These are phyloP conservation scores for Quercus lobata DNA, from an alignment of 331 rosid genomes.

Conservation along the genomic window DNA sequence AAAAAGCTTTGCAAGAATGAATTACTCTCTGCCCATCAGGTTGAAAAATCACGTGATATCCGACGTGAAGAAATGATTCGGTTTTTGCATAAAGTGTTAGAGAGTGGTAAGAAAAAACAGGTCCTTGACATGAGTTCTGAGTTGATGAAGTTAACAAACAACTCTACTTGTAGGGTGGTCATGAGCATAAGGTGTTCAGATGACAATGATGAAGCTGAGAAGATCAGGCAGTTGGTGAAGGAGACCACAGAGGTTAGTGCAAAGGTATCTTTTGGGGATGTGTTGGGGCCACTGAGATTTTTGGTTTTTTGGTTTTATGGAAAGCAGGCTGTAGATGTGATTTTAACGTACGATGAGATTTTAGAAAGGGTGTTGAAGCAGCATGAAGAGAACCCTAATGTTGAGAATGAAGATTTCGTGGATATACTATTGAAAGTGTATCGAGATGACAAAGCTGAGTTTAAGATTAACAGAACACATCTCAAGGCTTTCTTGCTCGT, in stretches of 20 bases:
- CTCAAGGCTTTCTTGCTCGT: slow-evolving; percentile 38
- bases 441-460: slow-evolving; percentile 28
- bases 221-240: slow-evolving; percentile 21
- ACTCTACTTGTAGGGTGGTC: slow-evolving; percentile 46
- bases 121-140: slow-evolving; percentile 28
- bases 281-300: slow-evolving; percentile 36
- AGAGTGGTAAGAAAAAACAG: background rate
- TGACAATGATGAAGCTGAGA: slow-evolving; percentile 29
- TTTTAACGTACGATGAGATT: slow-evolving; percentile 23
- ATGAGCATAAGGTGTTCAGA: slow-evolving; percentile 43
- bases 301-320: slow-evolving; percentile 30
- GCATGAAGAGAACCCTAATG: slow-evolving; percentile 22
- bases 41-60: slow-evolving; percentile 31
- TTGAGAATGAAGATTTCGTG: slow-evolving; percentile 22
- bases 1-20: slow-evolving; percentile 54
- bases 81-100: background rate
- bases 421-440: slow-evolving; percentile 27
- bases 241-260: slow-evolving; percentile 22
- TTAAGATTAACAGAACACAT: slow-evolving; percentile 30
- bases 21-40: slow-evolving; percentile 42
- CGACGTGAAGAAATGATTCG: slow-evolving; percentile 25
- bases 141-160: slow-evolving; percentile 45
- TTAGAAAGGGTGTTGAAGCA: slow-evolving; percentile 28
- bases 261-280: slow-evolving; percentile 34
- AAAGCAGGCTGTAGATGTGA: slow-evolving; percentile 21